phyloP scores from a whole-genome alignment of 441 rosid species.

The Biscutella laevigata region DNA sequence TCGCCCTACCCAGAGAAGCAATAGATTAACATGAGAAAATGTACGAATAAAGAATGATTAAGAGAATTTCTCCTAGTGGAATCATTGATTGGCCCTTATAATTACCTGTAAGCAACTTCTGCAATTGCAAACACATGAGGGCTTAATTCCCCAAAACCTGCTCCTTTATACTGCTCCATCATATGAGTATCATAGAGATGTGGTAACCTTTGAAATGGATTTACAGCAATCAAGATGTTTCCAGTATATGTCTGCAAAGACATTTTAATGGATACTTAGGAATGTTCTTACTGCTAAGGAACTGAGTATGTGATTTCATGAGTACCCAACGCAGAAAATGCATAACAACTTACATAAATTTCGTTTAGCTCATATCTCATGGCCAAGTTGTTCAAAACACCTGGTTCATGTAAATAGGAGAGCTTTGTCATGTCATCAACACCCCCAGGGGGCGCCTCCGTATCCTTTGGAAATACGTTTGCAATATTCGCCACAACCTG shows the following conservation, averaged over 20 bases:
- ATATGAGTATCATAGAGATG: conserved; percentile 96
- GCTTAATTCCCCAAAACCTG: conserved; percentile 93
- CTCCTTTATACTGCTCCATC: conserved; percentile 99
- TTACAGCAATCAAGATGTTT: conserved; percentile 93
- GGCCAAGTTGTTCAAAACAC: conserved; percentile 88
- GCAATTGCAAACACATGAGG: conserved; percentile 99
- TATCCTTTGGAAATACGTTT: conserved; percentile 84
- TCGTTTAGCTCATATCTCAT: conserved; percentile 92
- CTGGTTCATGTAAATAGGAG: conserved; percentile 98
- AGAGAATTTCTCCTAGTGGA: background rate
- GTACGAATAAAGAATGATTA: conserved; percentile 4
- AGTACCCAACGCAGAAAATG: conserved; percentile 3
- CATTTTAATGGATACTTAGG: conserved; percentile 12
- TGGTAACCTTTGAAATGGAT: conserved; percentile 96
- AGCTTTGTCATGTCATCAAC: conserved; percentile 99
- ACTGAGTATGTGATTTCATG: background rate
- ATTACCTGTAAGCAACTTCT: conserved; percentile 85
- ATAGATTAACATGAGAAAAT: conserved; percentile 18
- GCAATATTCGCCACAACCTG: conserved; percentile 81
- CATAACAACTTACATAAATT: conserved; percentile 63
- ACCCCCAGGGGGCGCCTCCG: conserved; percentile 95
- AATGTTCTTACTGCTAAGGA: background rate
- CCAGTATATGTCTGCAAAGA: conserved; percentile 92
- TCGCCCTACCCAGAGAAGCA: conserved; percentile 51
- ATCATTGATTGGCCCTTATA: background rate